phyloP scores from a whole-genome alignment of 371 early-diverging fungal genomes.

The Scutellospora calospora region DNA sequence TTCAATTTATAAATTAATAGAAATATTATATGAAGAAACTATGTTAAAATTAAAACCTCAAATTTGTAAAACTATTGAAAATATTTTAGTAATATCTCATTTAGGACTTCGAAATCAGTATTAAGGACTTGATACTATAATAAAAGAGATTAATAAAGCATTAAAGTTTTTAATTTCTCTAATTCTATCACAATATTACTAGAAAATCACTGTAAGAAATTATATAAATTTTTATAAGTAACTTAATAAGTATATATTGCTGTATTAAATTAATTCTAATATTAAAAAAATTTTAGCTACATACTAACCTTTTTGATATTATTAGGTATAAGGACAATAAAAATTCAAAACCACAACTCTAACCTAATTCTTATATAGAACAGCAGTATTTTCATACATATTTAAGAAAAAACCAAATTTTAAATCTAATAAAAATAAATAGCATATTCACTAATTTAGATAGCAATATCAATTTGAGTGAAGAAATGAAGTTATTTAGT shows the following conservation, averaged over 20 bases:
- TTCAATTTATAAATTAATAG: constrained; percentile 18
- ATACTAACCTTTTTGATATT: background rate
- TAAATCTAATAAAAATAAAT: background rate
- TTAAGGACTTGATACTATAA: too few relatives aligned
- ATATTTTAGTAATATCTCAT: background rate
- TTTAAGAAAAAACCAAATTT: background rate
- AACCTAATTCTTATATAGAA: background rate
- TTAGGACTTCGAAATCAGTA: background rate
- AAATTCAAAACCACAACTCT: background rate
- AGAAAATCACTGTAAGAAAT: too few relatives aligned
- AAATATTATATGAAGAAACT: constrained; percentile 29
- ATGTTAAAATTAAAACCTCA: constrained; percentile 1
- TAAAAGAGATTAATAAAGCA: too few relatives aligned
- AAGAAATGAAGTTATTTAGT: too few relatives aligned
- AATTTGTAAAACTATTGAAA: constrained; percentile 4
- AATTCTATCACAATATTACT: too few relatives aligned
- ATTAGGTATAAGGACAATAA: background rate
- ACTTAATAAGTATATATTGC: background rate
- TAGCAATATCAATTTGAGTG: too few relatives aligned
- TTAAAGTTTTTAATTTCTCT: too few relatives aligned
- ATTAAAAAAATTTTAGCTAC: background rate
- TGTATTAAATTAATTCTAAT: background rate
- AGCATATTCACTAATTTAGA: background rate
- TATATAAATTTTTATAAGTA: background rate
- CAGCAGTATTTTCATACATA: background rate